Conservation (phyloP, 257 asterid species). For the Nicotiana benthamiana region DNA sequence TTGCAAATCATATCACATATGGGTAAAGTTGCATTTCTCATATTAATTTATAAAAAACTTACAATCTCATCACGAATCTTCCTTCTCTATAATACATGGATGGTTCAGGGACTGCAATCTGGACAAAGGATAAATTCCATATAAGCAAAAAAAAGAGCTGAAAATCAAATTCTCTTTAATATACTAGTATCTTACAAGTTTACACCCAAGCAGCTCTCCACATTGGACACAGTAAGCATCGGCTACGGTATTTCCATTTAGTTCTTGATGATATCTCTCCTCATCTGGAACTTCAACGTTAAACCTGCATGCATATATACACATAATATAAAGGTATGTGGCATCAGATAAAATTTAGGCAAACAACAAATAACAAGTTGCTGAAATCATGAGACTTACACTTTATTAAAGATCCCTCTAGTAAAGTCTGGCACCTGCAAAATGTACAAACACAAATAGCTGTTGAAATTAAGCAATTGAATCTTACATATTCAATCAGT, state of each 20-base stretch:
- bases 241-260: not conserved
- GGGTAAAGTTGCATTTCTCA: not conserved
- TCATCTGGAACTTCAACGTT: not conserved
- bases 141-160: not conserved
- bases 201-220: not conserved
- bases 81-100: not conserved
- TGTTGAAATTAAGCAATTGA: not conserved
- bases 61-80: not conserved
- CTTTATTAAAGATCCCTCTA: not conserved
- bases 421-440: not conserved
- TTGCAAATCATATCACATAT: not conserved
- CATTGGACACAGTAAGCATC: not conserved
- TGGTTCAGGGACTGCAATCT: not conserved
- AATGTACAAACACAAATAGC: not conserved
- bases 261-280: not conserved
- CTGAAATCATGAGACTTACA: not conserved
- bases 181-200: not conserved
- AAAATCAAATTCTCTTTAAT: not conserved
- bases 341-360: not conserved
- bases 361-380: not conserved
- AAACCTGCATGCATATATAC: not conserved
- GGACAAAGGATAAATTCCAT: not conserved
- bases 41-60: not conserved
- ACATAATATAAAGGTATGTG: not conserved
- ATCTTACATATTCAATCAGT: not conserved